Conservation (phyloP, 106 monocot genomes). For the Phalaenopsis equestris region DNA sequence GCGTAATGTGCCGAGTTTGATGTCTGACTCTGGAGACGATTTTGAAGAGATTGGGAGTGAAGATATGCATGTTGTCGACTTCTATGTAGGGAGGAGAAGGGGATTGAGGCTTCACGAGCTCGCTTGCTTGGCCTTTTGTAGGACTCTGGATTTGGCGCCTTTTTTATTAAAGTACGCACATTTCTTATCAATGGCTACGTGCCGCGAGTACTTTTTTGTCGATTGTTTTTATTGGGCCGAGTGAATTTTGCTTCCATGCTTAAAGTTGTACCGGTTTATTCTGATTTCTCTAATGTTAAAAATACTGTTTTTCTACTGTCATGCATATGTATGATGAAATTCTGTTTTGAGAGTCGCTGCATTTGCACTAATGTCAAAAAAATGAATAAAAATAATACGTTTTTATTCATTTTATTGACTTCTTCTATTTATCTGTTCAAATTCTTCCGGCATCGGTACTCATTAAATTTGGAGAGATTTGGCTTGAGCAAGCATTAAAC, state of each 20-base stretch:
- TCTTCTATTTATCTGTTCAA: too few species aligned
- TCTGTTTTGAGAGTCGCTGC: too few species aligned
- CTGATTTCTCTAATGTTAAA: background rate
- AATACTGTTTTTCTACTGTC: background rate
- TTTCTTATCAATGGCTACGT: background rate
- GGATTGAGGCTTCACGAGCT: conserved; percentile 76
- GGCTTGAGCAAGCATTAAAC: too few species aligned
- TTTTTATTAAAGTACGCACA: conserved; percentile 39
- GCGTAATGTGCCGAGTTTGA: conserved; percentile 10
- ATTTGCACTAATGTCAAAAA: too few species aligned
- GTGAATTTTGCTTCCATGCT: background rate
- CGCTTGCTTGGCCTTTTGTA: conserved; percentile 67
- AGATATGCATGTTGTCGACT: conserved; percentile 51
- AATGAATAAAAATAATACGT: too few species aligned
- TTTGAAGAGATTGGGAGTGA: conserved; percentile 46
- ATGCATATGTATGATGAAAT: background rate
- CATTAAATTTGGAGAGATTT: too few species aligned
- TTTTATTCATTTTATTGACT: too few species aligned
- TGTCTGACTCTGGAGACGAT: conserved; percentile 14
- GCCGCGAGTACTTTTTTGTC: background rate
- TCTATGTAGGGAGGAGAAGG: conserved; percentile 49
- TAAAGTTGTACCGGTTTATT: background rate
- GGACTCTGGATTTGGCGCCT: conserved; percentile 71
- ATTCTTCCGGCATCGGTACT: too few species aligned
- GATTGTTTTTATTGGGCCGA: background rate